Evolutionary conservation across 495 filamentous ascomycete genomes (phyloP), one percentile per base, ranked within the genome.

Genomic region (Copromyces sp.): DNA sequence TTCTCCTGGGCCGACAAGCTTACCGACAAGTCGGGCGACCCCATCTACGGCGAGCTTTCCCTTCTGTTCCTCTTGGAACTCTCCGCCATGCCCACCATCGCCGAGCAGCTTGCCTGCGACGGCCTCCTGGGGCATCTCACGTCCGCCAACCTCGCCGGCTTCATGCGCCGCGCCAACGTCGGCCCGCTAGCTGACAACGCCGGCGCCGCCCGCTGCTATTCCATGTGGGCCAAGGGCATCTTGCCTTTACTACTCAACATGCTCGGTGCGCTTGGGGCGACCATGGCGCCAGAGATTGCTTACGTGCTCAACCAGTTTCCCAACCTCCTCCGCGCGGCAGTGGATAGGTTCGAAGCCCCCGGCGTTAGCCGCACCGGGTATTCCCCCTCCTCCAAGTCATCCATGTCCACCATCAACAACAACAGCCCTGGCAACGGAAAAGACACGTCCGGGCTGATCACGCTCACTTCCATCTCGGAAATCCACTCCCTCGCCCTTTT

Each of bases 1-100:
- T 98, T 96, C 80, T 97, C 93, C 7, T 99, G 96, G 96, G 89
- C 95, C 17, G 93, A 98, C 80, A 89, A 90, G 74, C 86, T 95
- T 59, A 82, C 87, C 5, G 84, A 89, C 44, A 87, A 89, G 69
- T 61, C 53, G 2, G 89, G 90, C 39, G 95, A 99, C 75, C 96
- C 95, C n/a, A 84, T 99, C 61, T 98, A 97, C 82, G 96, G 93
- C 74, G 94, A 98, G 76, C 84, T 97, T 20, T 91, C 91, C 76
- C 86, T 97, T 9, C 87, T 92, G 20, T 95, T 97, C 80, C 89
- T 99, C 20, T 88, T 97, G 69, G 93, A 95, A 75, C 85, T 99
- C 39, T 97, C 94, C 2, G 89, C 86, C 44, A 84, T 98, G 4
- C 92, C 91, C n/a, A 76, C 86, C 24, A 85, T 98, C 32, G 95